These are phyloP conservation scores for Ceratobasidium papillatum DNA, from an alignment of 1,284 basidiomycete species.

Conservation along the genomic window DNA sequence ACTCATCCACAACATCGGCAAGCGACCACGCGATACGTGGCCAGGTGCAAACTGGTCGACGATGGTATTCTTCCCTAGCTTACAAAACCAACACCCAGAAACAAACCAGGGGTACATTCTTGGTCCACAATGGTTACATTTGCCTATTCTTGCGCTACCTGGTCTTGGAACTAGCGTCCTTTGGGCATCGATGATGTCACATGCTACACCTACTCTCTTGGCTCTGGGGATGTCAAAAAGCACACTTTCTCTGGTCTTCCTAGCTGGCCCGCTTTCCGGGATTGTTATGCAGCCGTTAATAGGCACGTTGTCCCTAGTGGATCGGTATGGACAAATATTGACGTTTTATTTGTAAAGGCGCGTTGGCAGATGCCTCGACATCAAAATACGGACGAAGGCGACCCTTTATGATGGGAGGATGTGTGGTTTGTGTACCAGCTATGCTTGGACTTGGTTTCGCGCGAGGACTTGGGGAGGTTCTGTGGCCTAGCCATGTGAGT, in stretches of 20 bases:
- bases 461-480: constrained; percentile 70
- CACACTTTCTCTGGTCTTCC: constrained; percentile 88
- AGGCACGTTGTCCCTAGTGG: constrained; percentile 53
- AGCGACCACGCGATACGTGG: constrained; percentile 24
- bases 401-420: constrained; percentile 84
- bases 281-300: constrained; percentile 93
- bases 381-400: constrained; percentile 85
- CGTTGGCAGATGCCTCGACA: constrained; percentile 85
- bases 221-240: constrained; percentile 90
- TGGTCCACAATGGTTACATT: constrained; percentile 38
- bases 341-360: constrained; percentile 55
- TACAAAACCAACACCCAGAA: constrained; percentile 28
- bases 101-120: constrained; percentile 33
- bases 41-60: constrained; percentile 6
- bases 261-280: constrained; percentile 92
- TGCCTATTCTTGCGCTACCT: constrained; percentile 32
- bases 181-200: constrained; percentile 40
- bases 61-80: constrained; percentile 33
- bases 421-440: constrained; percentile 69
- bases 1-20: constrained; percentile 20
- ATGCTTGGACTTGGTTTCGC: constrained; percentile 91
- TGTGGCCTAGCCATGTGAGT: constrained; percentile 49
- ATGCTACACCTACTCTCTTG: constrained; percentile 58
- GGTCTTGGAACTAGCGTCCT: constrained; percentile 38
- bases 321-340: constrained; percentile 5